Percentiles rank a stretch among this genome's conserved stretches.
Evolutionary conservation across 495 filamentous ascomycete species (phyloP).

Genomic region (Penicillium parvum): DNA sequence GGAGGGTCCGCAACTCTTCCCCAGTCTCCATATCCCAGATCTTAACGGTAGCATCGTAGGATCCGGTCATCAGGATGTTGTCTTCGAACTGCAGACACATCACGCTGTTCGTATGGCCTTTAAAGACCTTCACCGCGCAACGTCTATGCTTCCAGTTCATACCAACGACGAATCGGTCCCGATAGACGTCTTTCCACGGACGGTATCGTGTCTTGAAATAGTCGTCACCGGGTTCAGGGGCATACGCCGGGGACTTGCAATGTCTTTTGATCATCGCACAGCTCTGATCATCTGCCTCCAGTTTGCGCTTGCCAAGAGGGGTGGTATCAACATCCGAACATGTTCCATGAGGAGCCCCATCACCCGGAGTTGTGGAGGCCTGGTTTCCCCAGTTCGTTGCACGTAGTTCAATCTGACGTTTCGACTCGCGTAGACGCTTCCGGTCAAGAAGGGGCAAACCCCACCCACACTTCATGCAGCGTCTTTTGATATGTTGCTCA

Average conservation of each 20-base stretch:
- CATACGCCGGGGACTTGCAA: constrained; percentile 29
- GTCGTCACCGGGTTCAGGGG: constrained; percentile 30
- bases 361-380: constrained; percentile 17
- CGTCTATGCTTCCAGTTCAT: constrained; percentile 96
- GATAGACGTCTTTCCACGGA: constrained; percentile 92
- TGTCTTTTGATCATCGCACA: constrained; percentile 36
- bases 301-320: constrained; percentile 38
- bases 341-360: constrained; percentile 15
- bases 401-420: constrained; percentile 74
- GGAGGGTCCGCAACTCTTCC: constrained; percentile 74
- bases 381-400: constrained; percentile 50
- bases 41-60: constrained; percentile 91
- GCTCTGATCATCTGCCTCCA: constrained; percentile 26
- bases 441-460: constrained; percentile 85
- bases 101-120: constrained; percentile 88
- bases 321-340: constrained; percentile 18
- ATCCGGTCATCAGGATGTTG: constrained; percentile 86
- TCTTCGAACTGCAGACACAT: constrained; percentile 97
- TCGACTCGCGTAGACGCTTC: constrained; percentile 81
- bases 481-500: constrained; percentile 94
- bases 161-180: constrained; percentile 82
- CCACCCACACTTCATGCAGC: constrained; percentile 97
- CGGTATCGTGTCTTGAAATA: constrained; percentile 51
- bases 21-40: constrained; percentile 93
- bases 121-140: constrained; percentile 74